A percentile compares a stretch with the other conserved stretches of the same genome.
Conservation (phyloP, 2,329 filamentous ascomycete species). For the Nigrograna mackinnonii region DNA sequence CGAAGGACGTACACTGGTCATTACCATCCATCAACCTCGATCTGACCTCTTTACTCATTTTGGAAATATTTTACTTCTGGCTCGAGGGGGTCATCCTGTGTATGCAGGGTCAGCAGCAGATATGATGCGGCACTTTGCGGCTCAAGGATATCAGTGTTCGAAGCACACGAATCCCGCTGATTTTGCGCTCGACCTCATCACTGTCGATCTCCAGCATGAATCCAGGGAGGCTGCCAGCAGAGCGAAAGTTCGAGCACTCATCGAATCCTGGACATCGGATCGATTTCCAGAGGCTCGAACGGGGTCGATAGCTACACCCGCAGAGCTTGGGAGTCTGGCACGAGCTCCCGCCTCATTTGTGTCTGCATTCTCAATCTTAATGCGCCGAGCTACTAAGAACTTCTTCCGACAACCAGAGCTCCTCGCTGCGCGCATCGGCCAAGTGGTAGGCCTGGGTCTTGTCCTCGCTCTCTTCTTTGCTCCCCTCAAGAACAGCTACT, state of each 20-base stretch:
- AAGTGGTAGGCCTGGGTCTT: conserved; percentile 40
- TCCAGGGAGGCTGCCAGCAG: conserved; percentile 65
- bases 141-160: conserved; percentile 66
- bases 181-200: conserved; percentile 77
- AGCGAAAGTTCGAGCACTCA: conserved; percentile 63
- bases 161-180: conserved; percentile 75
- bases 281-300: conserved; percentile 25
- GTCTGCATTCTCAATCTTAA: conserved; percentile 67
- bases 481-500: conserved; percentile 70
- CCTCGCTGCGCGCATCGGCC: conserved; percentile 40
- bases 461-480: conserved; percentile 61
- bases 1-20: conserved; percentile 73
- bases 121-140: conserved; percentile 69
- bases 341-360: conserved; percentile 65
- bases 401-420: conserved; percentile 43
- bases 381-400: conserved; percentile 71
- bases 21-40: conserved; percentile 79
- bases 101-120: conserved; percentile 66
- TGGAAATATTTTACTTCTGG: conserved; percentile 71
- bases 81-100: conserved; percentile 69
- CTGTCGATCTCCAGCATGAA: conserved; percentile 71
- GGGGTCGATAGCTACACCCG: conserved; percentile 63
- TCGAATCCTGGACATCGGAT: conserved; percentile 59
- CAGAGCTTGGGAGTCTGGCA: conserved; percentile 71
- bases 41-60: conserved; percentile 74